Evolutionary conservation across 352 stramenopile species (phyloP).

Genomic region (Phytophthora sp.): DNA sequence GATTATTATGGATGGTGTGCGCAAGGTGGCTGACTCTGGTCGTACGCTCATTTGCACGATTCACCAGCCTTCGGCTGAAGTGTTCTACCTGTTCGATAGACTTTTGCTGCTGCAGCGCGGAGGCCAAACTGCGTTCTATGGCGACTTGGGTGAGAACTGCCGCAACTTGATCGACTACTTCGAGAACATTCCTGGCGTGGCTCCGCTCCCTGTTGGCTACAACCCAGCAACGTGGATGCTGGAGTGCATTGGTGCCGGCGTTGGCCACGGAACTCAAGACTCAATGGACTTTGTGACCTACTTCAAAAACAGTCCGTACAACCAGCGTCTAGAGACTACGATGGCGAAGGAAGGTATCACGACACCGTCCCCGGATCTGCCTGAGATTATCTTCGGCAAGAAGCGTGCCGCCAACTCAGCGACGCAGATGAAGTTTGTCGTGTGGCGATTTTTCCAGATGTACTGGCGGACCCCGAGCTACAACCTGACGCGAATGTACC

Average conservation of each 20-base stretch:
- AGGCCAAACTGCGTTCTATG: slow-evolving; percentile 14
- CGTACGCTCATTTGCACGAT: slow-evolving; percentile 81
- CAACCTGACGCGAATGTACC: slow-evolving; percentile 57
- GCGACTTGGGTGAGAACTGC: slow-evolving; percentile 35
- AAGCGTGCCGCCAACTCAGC: slow-evolving; percentile 29
- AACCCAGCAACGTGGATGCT: slow-evolving; percentile 88
- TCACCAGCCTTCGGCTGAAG: slow-evolving; percentile 83
- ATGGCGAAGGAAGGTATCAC: slow-evolving; percentile 34
- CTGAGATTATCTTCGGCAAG: slow-evolving; percentile 32
- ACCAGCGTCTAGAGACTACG: slow-evolving; percentile 4
- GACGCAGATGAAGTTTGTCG: slow-evolving; percentile 36
- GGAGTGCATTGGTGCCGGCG: slow-evolving; percentile 36
- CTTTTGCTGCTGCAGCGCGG: slow-evolving; percentile 66
- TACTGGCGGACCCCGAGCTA: slow-evolving; percentile 73
- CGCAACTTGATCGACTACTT: slow-evolving; percentile 28
- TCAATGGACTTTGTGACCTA: slow-evolving; percentile 28
- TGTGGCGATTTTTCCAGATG: slow-evolving; percentile 37
- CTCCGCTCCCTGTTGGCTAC: slow-evolving; percentile 23
- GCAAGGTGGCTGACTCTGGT: slow-evolving; percentile 15
- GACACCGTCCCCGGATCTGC: slow-evolving; percentile 21
- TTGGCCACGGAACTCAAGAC: not conserved
- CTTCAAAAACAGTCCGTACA: slow-evolving; percentile 33
- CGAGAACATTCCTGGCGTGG: slow-evolving; percentile 40
- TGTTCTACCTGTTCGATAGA: slow-evolving; percentile 84
- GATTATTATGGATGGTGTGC: slow-evolving; percentile 20